Evolutionary conservation across 768 basidiomycete genomes (phyloP).

Genomic region (Collybia sp.): DNA sequence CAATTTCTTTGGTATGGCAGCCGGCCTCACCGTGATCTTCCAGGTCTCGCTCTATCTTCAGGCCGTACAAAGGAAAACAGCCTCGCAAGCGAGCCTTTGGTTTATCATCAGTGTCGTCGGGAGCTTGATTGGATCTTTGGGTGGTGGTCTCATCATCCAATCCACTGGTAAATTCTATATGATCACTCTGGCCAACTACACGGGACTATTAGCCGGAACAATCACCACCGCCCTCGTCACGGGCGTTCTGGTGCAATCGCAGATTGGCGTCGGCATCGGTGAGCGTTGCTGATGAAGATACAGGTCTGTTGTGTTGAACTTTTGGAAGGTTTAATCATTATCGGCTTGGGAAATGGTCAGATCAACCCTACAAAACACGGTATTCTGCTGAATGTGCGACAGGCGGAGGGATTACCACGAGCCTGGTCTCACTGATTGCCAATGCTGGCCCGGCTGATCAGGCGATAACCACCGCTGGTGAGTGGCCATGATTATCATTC

Average conservation of each 20-base stretch:
- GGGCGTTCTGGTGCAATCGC: slow-evolving; percentile 31
- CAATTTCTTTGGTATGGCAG: slow-evolving; percentile 52
- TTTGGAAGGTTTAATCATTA: slow-evolving; percentile 25
- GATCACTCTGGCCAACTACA: slow-evolving; percentile 40
- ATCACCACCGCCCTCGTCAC: slow-evolving; percentile 31
- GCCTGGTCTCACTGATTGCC: slow-evolving; percentile 55
- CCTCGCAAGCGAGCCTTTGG: slow-evolving; percentile 47
- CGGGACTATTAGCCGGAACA: slow-evolving; percentile 31
- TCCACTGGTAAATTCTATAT: slow-evolving; percentile 52
- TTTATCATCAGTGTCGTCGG: slow-evolving; percentile 45
- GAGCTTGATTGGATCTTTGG: slow-evolving; percentile 43
- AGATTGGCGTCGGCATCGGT: slow-evolving; percentile 37
- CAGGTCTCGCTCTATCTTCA: slow-evolving; percentile 55
- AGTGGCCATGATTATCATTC: slow-evolving; percentile 5
- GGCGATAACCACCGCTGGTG: slow-evolving; percentile 62
- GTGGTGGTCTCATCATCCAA: slow-evolving; percentile 52
- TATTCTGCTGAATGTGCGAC: neutral
- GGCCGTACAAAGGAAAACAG: slow-evolving; percentile 43
- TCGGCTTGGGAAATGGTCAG: slow-evolving; percentile 36
- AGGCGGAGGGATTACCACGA: slow-evolving; percentile 53
- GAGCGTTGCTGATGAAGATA: slow-evolving; percentile 6
- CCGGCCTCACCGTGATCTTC: slow-evolving; percentile 42
- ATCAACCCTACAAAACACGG: neutral
- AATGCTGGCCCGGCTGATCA: slow-evolving; percentile 59
- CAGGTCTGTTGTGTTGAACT: neutral